Base-by-base conservation (phyloP, 2,329 filamentous ascomycete species). In the Rutstroemia sp. region DNA sequence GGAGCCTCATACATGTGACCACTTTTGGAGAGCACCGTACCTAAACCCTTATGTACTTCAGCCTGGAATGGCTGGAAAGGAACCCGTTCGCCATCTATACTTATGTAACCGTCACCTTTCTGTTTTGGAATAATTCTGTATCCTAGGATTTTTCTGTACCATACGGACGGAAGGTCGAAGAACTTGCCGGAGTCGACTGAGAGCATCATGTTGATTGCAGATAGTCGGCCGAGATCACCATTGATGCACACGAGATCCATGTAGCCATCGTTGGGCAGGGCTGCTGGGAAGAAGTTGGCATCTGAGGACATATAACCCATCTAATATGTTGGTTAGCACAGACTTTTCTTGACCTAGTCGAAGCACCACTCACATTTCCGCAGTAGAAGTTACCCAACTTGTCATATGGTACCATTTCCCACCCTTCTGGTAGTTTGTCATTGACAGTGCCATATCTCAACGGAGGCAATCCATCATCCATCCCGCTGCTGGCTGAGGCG, bases 251-350 rank as follows among this genome's bases (percentile, higher is more conserved):
- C 79, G 10, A 97, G 76, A 70, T 99, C 94, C 74, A 96, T 83
- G 60, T 86, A 79, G 10, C 92, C 94, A 67, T 99, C 94, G 46
- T 84, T 84, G 14, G 91, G 87, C 8, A 92, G 79, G 0, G 92
- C 81, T 1, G 89, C 86, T 25, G 90, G 78, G 77, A 95, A 99
- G 75, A 97, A 95, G 67, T 91, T 90, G 58, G 86, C 80, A 62
- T 92, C 86, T 12, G 90, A 80, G 0, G 92, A 86, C 90, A 99
- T 92, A 71, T 87, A 95, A 23, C 88, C 84, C 86, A 97, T 95
- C 83, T 87, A 16, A n/a, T 51, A 34, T 53, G 9, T 51, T 54
- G 34, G 48, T 54, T 27, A 5, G 34, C 2, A 50, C 2, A 46
- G 14, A 2, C 3, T 19, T 12, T 21, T 27, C 30, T 7, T 27